These are phyloP conservation scores for Voacanga thouarsii DNA, from an alignment of 257 asterid species.

Conservation along the genomic window DNA sequence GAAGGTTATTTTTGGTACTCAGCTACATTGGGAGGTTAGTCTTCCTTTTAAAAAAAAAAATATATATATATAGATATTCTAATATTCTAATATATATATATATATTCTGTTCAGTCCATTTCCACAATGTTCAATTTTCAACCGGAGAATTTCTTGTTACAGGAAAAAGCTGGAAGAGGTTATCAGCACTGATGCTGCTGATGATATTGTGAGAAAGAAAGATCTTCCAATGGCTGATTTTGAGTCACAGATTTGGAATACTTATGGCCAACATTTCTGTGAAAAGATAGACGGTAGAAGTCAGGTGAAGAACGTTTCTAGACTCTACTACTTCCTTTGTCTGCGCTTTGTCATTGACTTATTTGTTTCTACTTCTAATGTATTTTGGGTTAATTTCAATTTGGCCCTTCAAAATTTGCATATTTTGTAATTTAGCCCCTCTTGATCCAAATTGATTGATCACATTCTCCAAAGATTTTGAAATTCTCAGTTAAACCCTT, in stretches of 20 bases:
- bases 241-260: conserved; percentile 56
- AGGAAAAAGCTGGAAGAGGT: conserved; percentile 59
- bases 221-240: conserved; percentile 46
- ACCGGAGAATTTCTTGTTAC: conserved; percentile 2
- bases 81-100: too few relatives aligned
- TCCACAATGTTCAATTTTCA: neutral
- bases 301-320: conserved; percentile 32
- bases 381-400: too few relatives aligned
- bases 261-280: conserved; percentile 32
- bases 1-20: conserved; percentile 58
- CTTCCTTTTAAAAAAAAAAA: too few relatives aligned
- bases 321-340: neutral
- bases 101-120: conserved; percentile 1
- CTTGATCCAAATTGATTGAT: too few relatives aligned
- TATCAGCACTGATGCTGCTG: conserved; percentile 37
- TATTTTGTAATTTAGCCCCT: too few relatives aligned
- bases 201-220: conserved; percentile 33
- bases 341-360: neutral
- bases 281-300: conserved; percentile 28
- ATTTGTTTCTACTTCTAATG: neutral
- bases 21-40: conserved; percentile 66
- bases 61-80: too few relatives aligned
- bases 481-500: too few relatives aligned
- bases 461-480: too few relatives aligned
- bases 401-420: too few relatives aligned